Conservation (phyloP, 2,329 filamentous ascomycete genomes). For the Neopestalotiopsis sp. region DNA sequence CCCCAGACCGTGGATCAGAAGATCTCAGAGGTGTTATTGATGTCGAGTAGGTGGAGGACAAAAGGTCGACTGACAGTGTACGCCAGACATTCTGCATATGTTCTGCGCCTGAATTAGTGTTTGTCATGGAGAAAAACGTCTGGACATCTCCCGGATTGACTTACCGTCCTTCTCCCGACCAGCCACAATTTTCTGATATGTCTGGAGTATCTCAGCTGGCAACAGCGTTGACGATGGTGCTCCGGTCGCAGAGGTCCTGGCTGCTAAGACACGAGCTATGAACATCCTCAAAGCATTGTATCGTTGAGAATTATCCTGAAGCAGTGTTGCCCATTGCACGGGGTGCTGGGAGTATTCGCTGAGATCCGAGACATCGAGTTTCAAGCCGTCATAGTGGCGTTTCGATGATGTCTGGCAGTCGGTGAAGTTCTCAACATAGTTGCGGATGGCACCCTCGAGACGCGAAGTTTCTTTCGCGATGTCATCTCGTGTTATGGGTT, state of each 20-base stretch:
- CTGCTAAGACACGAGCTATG: background rate
- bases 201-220: background rate
- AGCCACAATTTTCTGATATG: background rate
- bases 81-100: background rate
- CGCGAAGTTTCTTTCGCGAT: background rate
- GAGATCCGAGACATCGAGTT: background rate
- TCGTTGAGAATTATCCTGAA: background rate
- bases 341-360: background rate
- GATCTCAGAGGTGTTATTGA: background rate
- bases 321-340: background rate
- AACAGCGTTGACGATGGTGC: background rate
- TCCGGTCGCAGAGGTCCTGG: background rate
- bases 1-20: background rate
- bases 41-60: background rate
- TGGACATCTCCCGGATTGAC: no score
- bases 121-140: no score
- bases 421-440: background rate
- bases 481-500: background rate
- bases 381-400: background rate
- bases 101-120: background rate
- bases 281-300: background rate
- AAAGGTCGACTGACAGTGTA: background rate
- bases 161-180: background rate
- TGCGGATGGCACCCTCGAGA: background rate
- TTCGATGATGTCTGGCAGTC: background rate